Evolutionary conservation across 257 asterid genomes (phyloP).

Genomic region (Solanum tarapatanum): DNA sequence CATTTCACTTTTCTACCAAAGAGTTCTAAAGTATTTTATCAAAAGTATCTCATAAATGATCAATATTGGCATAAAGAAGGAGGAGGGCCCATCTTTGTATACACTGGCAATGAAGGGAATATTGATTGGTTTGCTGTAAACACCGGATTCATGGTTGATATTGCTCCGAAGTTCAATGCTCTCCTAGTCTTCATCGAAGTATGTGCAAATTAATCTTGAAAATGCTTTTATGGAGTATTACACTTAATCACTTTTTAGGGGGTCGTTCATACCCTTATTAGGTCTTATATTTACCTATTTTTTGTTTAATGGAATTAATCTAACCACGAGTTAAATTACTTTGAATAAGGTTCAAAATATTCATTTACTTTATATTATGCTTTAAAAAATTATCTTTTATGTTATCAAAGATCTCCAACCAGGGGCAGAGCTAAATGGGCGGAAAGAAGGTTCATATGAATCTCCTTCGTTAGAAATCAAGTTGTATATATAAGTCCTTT

Average conservation of each 20-base stretch:
- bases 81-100: conserved; percentile 61
- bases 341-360: background rate
- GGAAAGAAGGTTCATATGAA: background rate
- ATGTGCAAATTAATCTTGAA: background rate
- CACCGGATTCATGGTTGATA: conserved; percentile 67
- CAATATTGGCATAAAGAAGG: conserved; percentile 30
- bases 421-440: background rate
- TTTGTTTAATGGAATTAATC: background rate
- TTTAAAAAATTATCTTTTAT: background rate
- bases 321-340: background rate
- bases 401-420: background rate
- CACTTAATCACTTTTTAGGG: background rate
- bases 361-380: background rate
- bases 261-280: background rate
- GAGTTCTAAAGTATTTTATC: conserved; percentile 49
- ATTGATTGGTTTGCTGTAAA: conserved; percentile 78
- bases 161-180: conserved; percentile 61
- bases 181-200: conserved; percentile 67
- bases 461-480: background rate
- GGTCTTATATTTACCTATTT: background rate
- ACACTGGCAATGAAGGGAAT: conserved; percentile 77
- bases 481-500: background rate
- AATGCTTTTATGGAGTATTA: background rate
- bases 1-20: conserved; percentile 56
- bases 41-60: conserved; percentile 57